Evolutionary conservation across 73 alveolate genomes (phyloP).

Genomic region (Paramecium primaurelia): DNA sequence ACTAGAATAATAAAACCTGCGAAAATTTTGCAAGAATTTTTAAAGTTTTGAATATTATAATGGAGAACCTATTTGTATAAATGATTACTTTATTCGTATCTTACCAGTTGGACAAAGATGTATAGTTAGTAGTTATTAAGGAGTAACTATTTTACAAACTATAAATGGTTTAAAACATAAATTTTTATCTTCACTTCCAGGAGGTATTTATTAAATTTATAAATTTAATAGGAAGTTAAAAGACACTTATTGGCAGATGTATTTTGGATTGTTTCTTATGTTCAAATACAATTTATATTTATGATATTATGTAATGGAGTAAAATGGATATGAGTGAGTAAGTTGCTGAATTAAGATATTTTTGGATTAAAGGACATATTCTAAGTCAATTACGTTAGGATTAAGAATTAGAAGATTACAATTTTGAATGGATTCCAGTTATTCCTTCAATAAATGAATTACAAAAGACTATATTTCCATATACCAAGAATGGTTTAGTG

Average conservation of each 20-base stretch:
- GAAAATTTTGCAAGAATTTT: conserved; percentile 14
- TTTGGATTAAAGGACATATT: conserved; percentile 16
- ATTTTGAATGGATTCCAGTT: conserved; percentile 5
- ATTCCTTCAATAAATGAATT: neutral
- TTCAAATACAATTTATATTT: neutral
- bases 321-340: conserved; percentile 11
- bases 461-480: neutral
- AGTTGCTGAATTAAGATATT: conserved; percentile 34
- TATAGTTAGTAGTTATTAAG: neutral
- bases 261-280: neutral
- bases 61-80: neutral
- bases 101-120: conserved; percentile 6
- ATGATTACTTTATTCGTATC: neutral
- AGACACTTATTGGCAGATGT: neutral
- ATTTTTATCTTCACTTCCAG: conserved; percentile 18
- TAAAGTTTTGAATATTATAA: neutral
- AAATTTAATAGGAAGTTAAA: neutral
- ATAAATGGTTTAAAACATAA: neutral
- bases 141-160: neutral
- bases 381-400: neutral
- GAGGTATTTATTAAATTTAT: neutral
- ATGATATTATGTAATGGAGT: conserved; percentile 21
- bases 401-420: neutral
- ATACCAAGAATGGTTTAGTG: neutral
- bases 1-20: neutral